Base-by-base conservation (phyloP, 768 basidiomycete species). In the Butyriboletus loyo region DNA sequence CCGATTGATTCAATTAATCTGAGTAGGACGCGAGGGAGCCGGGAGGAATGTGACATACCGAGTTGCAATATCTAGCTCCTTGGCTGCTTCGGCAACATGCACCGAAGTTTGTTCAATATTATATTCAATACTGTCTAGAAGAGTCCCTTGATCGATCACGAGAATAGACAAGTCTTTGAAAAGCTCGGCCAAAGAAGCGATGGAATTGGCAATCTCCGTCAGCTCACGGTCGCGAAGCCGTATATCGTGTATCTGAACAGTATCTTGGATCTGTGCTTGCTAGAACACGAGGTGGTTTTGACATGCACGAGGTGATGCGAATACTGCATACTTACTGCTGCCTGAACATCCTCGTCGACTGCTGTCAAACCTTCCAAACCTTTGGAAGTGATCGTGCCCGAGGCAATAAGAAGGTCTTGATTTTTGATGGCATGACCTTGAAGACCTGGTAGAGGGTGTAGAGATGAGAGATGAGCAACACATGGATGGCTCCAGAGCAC, bases 391-490 rank as follows among this genome's bases (percentile, higher is more conserved):
- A 95, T 82, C 25, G 86, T 85, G 37, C 91, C 95, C 40, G 92
- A 92, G 7, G 95, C 93, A 60, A 93, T 80, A 55, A 98, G 79
- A 36, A 97, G 76, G 75, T 97, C 94, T 73, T 94, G 92, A 66
- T 95, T 96, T 73, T 96, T 97, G 69, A 92, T 93, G 67, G 95
- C 92, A 76, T 98, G 95, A 55, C 97, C 97, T 76, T 96, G 92
- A 38, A 98, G 78, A 69, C 89, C 96, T 97, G 68, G 42, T 53
- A 45, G 44, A 44, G 50, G 51, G 53, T 41, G 50, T 19, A 46
- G 53, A 55, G 36, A 42, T 55, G 56, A 63, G 60, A 25, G 39
- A 52, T 58, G 58, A 47, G 50, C 53, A 42, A 40, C 19, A 46
- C 19, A 22, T n/a, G 43, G 31, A 28, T 19, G 41, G 49, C 44